Base-by-base conservation (phyloP, 2,329 filamentous ascomycete species). In the Ascocoryne sarcoides region DNA sequence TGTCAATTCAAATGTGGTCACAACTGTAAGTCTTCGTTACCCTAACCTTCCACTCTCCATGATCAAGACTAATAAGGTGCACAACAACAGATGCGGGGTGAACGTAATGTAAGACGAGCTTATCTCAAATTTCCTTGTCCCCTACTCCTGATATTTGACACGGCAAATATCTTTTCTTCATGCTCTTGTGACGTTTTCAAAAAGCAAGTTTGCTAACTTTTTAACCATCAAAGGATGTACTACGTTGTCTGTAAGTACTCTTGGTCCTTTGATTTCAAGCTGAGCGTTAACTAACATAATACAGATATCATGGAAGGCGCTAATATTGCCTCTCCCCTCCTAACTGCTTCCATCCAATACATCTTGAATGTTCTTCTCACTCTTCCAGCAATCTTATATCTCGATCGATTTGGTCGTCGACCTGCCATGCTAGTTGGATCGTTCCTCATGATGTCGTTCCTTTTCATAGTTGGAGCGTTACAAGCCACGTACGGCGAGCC, bases 301-400 rank as follows among this genome's bases (percentile, higher is more conserved):
- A n/a, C 16, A 53, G 73, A 84, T 42, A 84, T 84, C 57, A 68
- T 86, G 82, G 78, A 81, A 21, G 80, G 79, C 5, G 54, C 54
- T n/a, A 64, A 61, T 1, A 73, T 71, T 5, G 68, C 76, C 46
- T 70, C 69, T 36, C 71, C 75, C 20, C 69, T 86, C 8, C 60
- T 84, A 29, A 73, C 81, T 2, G 80, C 78, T 18, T 76, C 75
- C 10, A 82, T 85, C 44, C 77, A 84, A 55, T 85, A 84, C 57
- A 71, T 88, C 49, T 83, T 90, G 64, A 89, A 89, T 59, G 84
- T 90, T 1, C 42, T 78, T 36, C 83, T 87, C 73, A 89, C 85
- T 0, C 61, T 89, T 2, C 82, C 83, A 0, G 84, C 84, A 1
- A 71, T 90, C 18, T 61, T 89, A 43, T 89, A 70, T 65, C 73